Conservation (phyloP, 331 rosid genomes). For the Malus hybrid region DNA sequence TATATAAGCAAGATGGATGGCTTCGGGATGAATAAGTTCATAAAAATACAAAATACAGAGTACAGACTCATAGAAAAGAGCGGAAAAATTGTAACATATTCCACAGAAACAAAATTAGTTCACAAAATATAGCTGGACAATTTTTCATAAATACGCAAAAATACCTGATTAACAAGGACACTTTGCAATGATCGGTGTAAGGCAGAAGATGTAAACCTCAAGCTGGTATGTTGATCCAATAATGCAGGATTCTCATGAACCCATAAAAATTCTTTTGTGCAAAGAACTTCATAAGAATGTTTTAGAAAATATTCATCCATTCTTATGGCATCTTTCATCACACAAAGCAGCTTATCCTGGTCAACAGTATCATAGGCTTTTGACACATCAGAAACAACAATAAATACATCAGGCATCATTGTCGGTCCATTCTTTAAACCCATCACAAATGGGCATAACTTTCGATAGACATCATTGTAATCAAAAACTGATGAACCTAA, state of each 20-base stretch:
- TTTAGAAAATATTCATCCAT: slow-evolving; percentile 42
- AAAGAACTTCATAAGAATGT: slow-evolving; percentile 46
- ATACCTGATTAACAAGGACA: slow-evolving; percentile 64
- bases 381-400: slow-evolving; percentile 73
- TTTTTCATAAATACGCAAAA: not conserved
- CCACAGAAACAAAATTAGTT: not conserved
- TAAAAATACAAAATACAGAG: not conserved
- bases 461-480: slow-evolving; percentile 75
- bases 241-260: slow-evolving; percentile 37
- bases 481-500: slow-evolving; percentile 91
- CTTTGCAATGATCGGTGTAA: slow-evolving; percentile 25
- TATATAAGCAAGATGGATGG: not conserved
- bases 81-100: not conserved
- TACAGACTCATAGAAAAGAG: not conserved
- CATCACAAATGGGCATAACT: slow-evolving; percentile 50
- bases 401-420: slow-evolving; percentile 36
- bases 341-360: slow-evolving; percentile 69
- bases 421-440: slow-evolving; percentile 30
- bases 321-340: slow-evolving; percentile 39
- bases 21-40: not conserved
- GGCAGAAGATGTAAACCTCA: slow-evolving; percentile 23
- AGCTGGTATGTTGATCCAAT: slow-evolving; percentile 28
- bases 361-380: slow-evolving; percentile 80
- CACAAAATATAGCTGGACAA: not conserved
- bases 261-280: slow-evolving; percentile 57